Percentiles rank a stretch among this genome's conserved stretches.
phyloP scores from a whole-genome alignment of 108 stramenopile genomes.

The Parmales sp. region DNA sequence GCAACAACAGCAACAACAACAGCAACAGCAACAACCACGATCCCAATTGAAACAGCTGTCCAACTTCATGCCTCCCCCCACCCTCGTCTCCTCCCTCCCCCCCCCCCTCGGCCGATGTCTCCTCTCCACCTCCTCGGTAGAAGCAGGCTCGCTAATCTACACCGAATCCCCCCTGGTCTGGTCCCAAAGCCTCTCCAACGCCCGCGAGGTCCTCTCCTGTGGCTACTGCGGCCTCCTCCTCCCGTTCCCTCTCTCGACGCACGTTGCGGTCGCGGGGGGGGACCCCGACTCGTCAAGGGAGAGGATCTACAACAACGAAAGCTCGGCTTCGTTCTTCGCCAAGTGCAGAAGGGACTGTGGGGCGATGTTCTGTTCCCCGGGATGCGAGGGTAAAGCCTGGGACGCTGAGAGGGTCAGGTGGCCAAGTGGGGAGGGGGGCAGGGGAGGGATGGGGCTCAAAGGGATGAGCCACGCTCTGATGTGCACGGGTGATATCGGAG shows the following conservation, averaged over 20 bases:
- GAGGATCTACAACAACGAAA: background rate
- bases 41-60: too few species aligned
- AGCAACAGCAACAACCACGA: too few species aligned
- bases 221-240: background rate
- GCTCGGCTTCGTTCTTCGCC: background rate
- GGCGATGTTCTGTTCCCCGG: background rate
- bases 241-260: background rate
- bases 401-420: background rate
- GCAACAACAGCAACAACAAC: too few species aligned
- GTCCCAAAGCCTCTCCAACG: background rate
- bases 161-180: constrained; percentile 6
- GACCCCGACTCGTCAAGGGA: background rate
- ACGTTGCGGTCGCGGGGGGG: background rate
- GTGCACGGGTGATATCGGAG: background rate
- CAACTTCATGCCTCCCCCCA: too few species aligned
- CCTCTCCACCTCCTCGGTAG: background rate
- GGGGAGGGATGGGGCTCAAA: too few species aligned
- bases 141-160: background rate
- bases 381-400: background rate
- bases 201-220: background rate
- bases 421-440: background rate
- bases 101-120: background rate
- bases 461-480: background rate
- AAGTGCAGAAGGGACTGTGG: background rate
- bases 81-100: too few species aligned